A percentile compares a stretch with the other conserved stretches of the same genome.
Conservation (phyloP, 305 asterid species). For the Plantago lanceolata region DNA sequence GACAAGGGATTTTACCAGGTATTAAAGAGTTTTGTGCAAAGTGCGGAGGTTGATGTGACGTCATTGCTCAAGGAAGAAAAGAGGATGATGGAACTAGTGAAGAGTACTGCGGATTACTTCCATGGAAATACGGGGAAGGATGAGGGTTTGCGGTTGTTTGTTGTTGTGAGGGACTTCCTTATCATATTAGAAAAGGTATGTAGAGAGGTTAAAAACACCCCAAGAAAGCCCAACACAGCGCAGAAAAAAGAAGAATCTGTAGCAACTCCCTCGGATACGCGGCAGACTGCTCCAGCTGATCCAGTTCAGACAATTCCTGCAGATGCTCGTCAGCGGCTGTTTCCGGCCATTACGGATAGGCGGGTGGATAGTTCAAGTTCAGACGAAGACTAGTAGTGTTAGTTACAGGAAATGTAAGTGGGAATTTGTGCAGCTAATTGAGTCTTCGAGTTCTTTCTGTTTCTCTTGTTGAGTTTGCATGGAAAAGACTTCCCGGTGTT, state of each 20-base stretch:
- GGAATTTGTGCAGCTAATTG: not conserved
- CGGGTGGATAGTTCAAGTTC: conserved; percentile 64
- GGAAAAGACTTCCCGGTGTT: not conserved
- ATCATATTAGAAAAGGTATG: conserved; percentile 68
- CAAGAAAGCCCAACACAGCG: conserved; percentile 32
- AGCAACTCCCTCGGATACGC: conserved; percentile 14
- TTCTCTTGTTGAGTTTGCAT: not conserved
- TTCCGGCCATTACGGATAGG: conserved; percentile 62
- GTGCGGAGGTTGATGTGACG: conserved; percentile 58
- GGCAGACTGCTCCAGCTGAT: conserved; percentile 22
- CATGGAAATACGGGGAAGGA: conserved; percentile 82
- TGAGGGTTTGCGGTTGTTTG: conserved; percentile 75
- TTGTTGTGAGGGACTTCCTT: conserved; percentile 68
- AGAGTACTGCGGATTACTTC: conserved; percentile 78
- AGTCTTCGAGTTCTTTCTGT: not conserved
- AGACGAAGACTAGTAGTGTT: conserved; percentile 43
- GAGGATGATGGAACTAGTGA: conserved; percentile 71
- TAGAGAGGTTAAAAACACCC: conserved; percentile 48
- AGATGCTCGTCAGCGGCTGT: conserved; percentile 53
- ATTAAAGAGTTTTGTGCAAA: conserved; percentile 50
- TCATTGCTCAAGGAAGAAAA: conserved; percentile 74
- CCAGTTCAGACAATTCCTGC: conserved; percentile 24
- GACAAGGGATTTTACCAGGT: conserved; percentile 57
- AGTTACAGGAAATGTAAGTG: not conserved
- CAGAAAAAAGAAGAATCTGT: conserved; percentile 33